Evolutionary conservation across 225 moss, liverwort and hornwort genomes (phyloP).

Genomic region (Takakia lepidozioides): DNA sequence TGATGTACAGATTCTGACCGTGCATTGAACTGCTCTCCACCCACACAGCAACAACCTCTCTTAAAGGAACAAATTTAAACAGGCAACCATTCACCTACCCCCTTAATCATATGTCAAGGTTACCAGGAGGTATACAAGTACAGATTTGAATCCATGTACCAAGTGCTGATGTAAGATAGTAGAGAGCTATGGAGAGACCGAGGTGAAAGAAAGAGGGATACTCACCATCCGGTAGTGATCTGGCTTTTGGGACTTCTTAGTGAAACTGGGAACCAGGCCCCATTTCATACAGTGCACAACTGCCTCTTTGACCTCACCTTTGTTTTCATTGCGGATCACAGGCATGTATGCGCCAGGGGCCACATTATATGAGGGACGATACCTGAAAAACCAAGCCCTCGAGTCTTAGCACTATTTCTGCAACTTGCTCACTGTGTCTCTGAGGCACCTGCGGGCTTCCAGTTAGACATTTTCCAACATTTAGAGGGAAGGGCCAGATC

Average conservation of each 20-base stretch:
- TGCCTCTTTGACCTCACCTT: conserved; percentile 40
- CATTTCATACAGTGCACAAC: conserved; percentile 96
- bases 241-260: conserved; percentile 72
- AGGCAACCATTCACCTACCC: too few species aligned
- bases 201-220: too few species aligned
- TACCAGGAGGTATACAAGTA: too few species aligned
- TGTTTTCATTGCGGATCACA: conserved; percentile 54
- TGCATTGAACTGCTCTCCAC: conserved; percentile 71
- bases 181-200: too few species aligned
- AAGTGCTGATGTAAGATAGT: too few species aligned
- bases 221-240: conserved; percentile 95
- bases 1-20: conserved; percentile 89
- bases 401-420: neutral
- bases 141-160: too few species aligned
- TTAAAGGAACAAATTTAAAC: too few species aligned
- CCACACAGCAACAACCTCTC: conserved; percentile 1
- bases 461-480: too few species aligned
- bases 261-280: conserved; percentile 92
- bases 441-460: too few species aligned
- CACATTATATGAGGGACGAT: conserved; percentile 83
- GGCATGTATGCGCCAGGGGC: conserved; percentile 86
- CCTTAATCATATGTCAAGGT: too few species aligned
- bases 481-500: neutral
- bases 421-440: too few species aligned
- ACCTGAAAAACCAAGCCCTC: conserved; percentile 30